Evolutionary conservation across 805 yeast species (phyloP).

Genomic region (Kodamaea laetipori): DNA sequence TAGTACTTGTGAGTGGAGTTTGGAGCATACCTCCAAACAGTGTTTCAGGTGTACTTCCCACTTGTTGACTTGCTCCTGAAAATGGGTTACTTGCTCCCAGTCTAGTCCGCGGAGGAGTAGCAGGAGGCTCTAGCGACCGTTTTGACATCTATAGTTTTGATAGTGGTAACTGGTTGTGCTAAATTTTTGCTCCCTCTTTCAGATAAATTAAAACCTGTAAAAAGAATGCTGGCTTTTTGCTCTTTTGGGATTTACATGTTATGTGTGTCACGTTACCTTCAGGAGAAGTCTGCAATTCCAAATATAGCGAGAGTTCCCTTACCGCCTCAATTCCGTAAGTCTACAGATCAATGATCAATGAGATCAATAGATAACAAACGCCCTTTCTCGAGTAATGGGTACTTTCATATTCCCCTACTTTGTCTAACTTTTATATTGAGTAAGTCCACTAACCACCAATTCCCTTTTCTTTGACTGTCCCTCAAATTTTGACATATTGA

Average conservation of each 20-base stretch:
- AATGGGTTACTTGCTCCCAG: not conserved
- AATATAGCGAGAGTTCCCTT: not conserved
- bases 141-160: slow-evolving; percentile 6
- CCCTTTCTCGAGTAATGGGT: too few relatives aligned
- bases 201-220: slow-evolving; percentile 13
- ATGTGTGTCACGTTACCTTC: too few relatives aligned
- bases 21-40: slow-evolving; percentile 10
- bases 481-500: too few relatives aligned
- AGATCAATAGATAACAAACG: too few relatives aligned
- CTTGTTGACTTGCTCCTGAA: not conserved
- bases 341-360: too few relatives aligned
- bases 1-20: slow-evolving; percentile 9
- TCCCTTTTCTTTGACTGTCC: too few relatives aligned
- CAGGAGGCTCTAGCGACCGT: slow-evolving; percentile 8
- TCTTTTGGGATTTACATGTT: not conserved
- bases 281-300: not conserved
- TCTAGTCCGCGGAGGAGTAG: slow-evolving; percentile 15
- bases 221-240: slow-evolving; percentile 2
- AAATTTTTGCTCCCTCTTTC: not conserved
- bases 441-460: too few relatives aligned
- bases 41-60: slow-evolving; percentile 9
- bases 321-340: too few relatives aligned
- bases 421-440: too few relatives aligned
- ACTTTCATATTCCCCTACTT: too few relatives aligned
- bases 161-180: not conserved